phyloP scores from a whole-genome alignment of 129 eudicot genomes.

The Calendula officinalis region DNA sequence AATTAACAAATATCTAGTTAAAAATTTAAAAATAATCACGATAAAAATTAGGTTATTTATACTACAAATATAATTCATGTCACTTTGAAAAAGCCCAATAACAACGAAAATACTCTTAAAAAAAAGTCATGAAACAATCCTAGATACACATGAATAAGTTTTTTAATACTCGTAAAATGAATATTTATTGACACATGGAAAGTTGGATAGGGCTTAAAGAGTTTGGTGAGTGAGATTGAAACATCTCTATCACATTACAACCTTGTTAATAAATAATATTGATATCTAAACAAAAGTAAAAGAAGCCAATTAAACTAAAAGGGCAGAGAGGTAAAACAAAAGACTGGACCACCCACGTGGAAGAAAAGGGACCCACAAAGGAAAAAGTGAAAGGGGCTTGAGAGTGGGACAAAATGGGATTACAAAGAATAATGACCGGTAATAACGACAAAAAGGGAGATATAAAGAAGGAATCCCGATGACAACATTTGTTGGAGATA shows the following conservation, averaged over 20 bases:
- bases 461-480: slow-evolving; percentile 38
- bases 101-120: no score
- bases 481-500: slow-evolving; percentile 23
- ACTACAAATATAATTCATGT: no score
- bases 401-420: slow-evolving; percentile 31
- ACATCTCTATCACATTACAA: slow-evolving; percentile 36
- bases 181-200: slow-evolving; percentile 13
- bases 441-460: slow-evolving; percentile 39
- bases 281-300: slow-evolving; percentile 18
- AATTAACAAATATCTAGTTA: no score
- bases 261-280: slow-evolving; percentile 10
- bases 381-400: slow-evolving; percentile 32
- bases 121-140: no score
- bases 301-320: slow-evolving; percentile 9
- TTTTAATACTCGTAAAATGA: background rate
- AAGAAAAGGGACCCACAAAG: slow-evolving; percentile 26
- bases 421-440: slow-evolving; percentile 35
- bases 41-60: no score
- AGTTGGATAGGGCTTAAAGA: slow-evolving; percentile 8
- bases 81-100: no score
- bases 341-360: slow-evolving; percentile 33
- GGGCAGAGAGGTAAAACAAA: background rate
- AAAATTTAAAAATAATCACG: no score
- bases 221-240: slow-evolving; percentile 26
- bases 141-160: no score